Evolutionary conservation across 192 early-diverging fungal species (phyloP), one percentile per base, ranked within the genome.

Genomic region (Gaertneriomyces semiglobifer): DNA sequence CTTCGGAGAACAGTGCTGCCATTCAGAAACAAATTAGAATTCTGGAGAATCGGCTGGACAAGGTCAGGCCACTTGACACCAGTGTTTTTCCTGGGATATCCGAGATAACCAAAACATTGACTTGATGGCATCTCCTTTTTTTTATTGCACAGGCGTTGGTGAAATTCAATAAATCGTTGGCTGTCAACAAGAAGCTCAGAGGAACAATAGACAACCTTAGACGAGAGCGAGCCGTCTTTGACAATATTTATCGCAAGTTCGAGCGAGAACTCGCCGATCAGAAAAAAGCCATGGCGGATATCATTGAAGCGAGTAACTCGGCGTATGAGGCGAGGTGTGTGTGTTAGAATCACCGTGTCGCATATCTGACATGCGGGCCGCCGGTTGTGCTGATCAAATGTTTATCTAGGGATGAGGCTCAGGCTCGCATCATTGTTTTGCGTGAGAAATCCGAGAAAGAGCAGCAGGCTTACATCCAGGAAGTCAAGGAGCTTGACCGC

Each of bases 401-500:
- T 64, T 44, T 4, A 16, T 33, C 2, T 43, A 85, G 84, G 41
- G 79, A 83, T 59, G 84, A 86, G 64, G 84, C 84, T 3, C 84
- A 86, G 64, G 66, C 82, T 11, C 75, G 75, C 47, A 84, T 86
- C 44, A 73, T 84, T 68, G 74, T 68, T 0, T 61, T 84, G 25
- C 45, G 77, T 10, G 84, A 86, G 75, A 86, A 86, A 58, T 77
- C 82, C 1, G 84, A 86, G 53, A 86, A 86, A 43, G 84, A 86
- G 62, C 81, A 83, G 58, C 84, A 86, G 69, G 74, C 80, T 4
- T 86, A 84, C 60, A 75, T 83, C 47, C 82, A 84, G 53, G 84
- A 86, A 68, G 79, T 86, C 52, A 86, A 86, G 63, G 84, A 86
- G 59, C 74, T 85, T 2, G 82, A 84, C 57, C 66, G 84, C 25